Conservation (phyloP, 768 basidiomycete genomes). For the Clavulina sp. region DNA sequence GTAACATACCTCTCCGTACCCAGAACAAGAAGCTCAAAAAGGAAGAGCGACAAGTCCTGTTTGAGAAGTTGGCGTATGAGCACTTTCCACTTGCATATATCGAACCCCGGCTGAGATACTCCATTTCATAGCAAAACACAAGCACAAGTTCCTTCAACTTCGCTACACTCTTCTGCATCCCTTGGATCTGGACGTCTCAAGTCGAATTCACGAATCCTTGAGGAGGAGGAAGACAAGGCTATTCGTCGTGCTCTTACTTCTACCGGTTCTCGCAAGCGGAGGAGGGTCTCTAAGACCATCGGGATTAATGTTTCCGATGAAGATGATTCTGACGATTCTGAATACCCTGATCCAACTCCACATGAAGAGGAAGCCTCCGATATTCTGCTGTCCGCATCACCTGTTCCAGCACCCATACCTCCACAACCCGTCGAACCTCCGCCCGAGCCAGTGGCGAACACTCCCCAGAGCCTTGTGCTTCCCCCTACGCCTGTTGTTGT, state of each 20-base stretch:
- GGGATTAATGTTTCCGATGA: too few species aligned
- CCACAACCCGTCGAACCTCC: too few species aligned
- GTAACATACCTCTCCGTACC: neutral
- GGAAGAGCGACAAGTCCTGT: constrained; percentile 59
- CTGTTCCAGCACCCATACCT: neutral
- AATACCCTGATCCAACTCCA: too few species aligned
- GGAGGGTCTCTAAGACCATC: too few species aligned
- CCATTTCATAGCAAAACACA: constrained; percentile 46
- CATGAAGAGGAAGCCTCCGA: neutral
- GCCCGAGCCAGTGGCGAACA: too few species aligned
- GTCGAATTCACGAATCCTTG: constrained; percentile 43
- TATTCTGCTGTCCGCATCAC: neutral
- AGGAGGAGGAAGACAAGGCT: constrained; percentile 41
- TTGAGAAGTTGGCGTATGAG: constrained; percentile 68
- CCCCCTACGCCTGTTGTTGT: constrained; percentile 17
- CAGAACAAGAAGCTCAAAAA: constrained; percentile 87
- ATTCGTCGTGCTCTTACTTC: constrained; percentile 36
- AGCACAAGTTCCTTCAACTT: constrained; percentile 39
- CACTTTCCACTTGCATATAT: neutral
- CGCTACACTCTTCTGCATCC: constrained; percentile 64
- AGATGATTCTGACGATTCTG: too few species aligned
- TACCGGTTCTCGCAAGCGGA: constrained; percentile 16
- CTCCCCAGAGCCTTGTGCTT: too few species aligned
- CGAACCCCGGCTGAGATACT: too few species aligned
- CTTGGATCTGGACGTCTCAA: constrained; percentile 55